Evolutionary conservation across 208 protist genomes (phyloP).

Genomic region (Wallacemonas sp.): DNA sequence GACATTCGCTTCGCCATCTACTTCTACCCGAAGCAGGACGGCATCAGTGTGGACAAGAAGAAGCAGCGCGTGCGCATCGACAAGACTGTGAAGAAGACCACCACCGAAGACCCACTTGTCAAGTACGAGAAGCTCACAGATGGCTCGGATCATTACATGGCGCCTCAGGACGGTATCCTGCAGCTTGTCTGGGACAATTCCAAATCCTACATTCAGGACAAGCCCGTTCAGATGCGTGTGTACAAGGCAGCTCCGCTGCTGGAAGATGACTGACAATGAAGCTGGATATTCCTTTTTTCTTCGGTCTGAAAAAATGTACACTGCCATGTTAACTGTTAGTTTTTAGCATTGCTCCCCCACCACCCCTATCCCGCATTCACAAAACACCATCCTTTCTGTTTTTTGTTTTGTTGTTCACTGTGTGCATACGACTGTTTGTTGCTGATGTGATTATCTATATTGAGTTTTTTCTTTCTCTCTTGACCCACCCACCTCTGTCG

Average conservation of each 20-base stretch:
- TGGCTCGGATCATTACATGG: constrained; percentile 25
- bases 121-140: constrained; percentile 50
- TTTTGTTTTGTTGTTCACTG: too few species aligned
- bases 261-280: not conserved
- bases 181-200: constrained; percentile 36
- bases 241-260: constrained; percentile 19
- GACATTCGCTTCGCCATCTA: constrained; percentile 23
- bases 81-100: constrained; percentile 31
- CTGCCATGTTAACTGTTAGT: not conserved
- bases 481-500: too few species aligned
- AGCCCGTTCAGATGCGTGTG: constrained; percentile 32
- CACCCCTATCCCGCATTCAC: too few species aligned
- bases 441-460: too few species aligned
- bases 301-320: not conserved
- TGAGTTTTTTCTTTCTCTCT: too few species aligned
- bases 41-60: constrained; percentile 30
- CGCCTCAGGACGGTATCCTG: constrained; percentile 27
- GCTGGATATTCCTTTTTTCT: not conserved
- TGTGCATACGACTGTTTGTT: too few species aligned
- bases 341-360: not conserved
- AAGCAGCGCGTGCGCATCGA: constrained; percentile 38
- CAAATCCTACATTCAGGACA: constrained; percentile 23
- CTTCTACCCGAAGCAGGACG: constrained; percentile 42
- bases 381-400: too few species aligned
- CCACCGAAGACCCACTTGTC: constrained; percentile 39